Conservation (phyloP, 345 rosid genomes). For the Arabidopsis arenosa region DNA sequence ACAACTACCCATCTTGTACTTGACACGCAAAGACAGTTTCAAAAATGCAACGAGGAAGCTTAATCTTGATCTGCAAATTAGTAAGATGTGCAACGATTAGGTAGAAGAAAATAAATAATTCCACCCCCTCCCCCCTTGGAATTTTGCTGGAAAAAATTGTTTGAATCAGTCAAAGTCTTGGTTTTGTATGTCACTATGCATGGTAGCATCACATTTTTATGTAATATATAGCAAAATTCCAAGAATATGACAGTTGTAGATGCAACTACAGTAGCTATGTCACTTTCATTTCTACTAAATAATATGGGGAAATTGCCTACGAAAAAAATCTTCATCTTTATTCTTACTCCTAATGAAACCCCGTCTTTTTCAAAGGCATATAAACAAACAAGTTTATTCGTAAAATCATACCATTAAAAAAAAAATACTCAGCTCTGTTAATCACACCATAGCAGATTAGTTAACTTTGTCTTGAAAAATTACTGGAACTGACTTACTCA, state of each 20-base stretch:
- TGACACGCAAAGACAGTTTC: not conserved
- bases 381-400: not conserved
- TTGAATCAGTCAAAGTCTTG: constrained; percentile 19
- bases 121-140: not conserved
- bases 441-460: not conserved
- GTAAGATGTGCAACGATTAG: not conserved
- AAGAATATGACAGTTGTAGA: constrained; percentile 10
- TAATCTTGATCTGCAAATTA: not conserved
- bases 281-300: constrained; percentile 15
- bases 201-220: constrained; percentile 2
- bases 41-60: constrained; percentile 9
- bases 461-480: not conserved
- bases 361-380: not conserved
- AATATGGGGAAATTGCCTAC: not conserved
- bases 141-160: not conserved
- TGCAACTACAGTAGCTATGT: constrained; percentile 2
- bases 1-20: constrained; percentile 34
- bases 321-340: not conserved
- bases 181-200: constrained; percentile 5
- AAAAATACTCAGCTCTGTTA: not conserved
- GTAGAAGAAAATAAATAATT: not conserved
- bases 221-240: not conserved
- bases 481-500: not conserved
- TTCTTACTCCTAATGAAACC: not conserved
- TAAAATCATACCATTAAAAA: not conserved